Base-by-base conservation (phyloP, 257 asterid species). In the Penstemon davidsonii region DNA sequence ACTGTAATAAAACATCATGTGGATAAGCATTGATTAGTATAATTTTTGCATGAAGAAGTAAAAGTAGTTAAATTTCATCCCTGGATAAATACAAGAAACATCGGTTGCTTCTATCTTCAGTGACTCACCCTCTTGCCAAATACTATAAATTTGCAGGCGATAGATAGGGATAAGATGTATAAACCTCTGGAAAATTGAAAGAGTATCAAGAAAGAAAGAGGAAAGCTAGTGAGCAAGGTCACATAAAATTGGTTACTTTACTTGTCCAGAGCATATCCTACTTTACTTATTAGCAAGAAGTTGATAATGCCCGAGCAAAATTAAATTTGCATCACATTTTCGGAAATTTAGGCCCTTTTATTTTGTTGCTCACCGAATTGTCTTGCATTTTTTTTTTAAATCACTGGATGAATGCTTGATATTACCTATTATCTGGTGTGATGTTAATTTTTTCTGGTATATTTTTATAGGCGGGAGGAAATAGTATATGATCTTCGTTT, bases 391-490 rank as follows among this genome's bases (percentile, higher is more conserved):
- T n/a, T 73, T 18, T 41, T 52, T 3, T 51, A 36, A 4, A 2
- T 25, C 33, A 25, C 33, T 25, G 33, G 33, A 25, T 25, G 45
- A 52, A 42, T 25, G 38, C 60, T 25, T 39, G 38, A 52, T 59
- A 25, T 33, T 13, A 19, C 57, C 52, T 45, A 7, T 12, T 66
- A 57, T 54, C 46, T 55, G 56, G 62, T 39, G 47, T 60, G 45
- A 47, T 62, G 55, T 3, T 66, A 33, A 25, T 25, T 25, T 61
- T 62, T 39, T 41, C 69, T 7, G 56, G 38, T 62, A 19, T 66
- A 7, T 42, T 49, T 59, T 13, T 37, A 11, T 62, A 74, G 80
- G 77, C 11, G 51, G 73, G 74, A 62, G 78, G 56, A 33, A 40
- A 25, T 2, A 25, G 33, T 25, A 25, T 55, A 45, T 42, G 76